These are phyloP conservation scores for Diplodia scrobiculata DNA, from an alignment of 2,329 filamentous ascomycete genomes.

Conservation along the genomic window DNA sequence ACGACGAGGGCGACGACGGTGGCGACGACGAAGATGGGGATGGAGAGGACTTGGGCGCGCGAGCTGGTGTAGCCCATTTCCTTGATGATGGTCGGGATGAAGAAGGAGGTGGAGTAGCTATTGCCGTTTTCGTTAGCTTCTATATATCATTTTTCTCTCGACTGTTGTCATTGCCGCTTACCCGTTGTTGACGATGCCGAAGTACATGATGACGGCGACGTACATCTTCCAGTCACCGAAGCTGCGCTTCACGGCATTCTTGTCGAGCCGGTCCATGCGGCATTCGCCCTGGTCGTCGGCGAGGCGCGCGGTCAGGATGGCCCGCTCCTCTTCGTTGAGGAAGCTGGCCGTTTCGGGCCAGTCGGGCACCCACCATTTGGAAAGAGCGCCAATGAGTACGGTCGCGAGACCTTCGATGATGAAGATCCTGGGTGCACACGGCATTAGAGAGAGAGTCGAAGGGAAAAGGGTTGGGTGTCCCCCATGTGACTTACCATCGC, in stretches of 20 bases:
- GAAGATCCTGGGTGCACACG: slow-evolving; percentile 24
- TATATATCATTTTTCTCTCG: too few species aligned
- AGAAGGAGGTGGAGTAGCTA: slow-evolving; percentile 46
- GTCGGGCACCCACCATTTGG: slow-evolving; percentile 36
- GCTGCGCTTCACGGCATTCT: slow-evolving; percentile 2
- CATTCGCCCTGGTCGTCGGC: slow-evolving; percentile 37
- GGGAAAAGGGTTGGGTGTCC: background rate
- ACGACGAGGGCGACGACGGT: slow-evolving; percentile 36
- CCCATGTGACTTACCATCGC: slow-evolving; percentile 32
- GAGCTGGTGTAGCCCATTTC: slow-evolving; percentile 39
- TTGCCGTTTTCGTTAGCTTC: background rate
- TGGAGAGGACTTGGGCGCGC: slow-evolving; percentile 39
- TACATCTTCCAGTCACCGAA: slow-evolving; percentile 26
- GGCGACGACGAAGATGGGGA: slow-evolving; percentile 36
- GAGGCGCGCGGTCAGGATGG: slow-evolving; percentile 40
- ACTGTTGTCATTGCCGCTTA: background rate
- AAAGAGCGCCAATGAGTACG: slow-evolving; percentile 25
- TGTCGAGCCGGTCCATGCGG: slow-evolving; percentile 16
- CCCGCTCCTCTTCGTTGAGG: slow-evolving; percentile 41
- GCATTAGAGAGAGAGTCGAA: background rate
- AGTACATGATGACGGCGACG: slow-evolving; percentile 13
- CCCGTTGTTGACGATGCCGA: slow-evolving; percentile 25
- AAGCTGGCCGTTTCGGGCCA: slow-evolving; percentile 48
- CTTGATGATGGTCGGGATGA: slow-evolving; percentile 32
- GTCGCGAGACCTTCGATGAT: slow-evolving; percentile 32